These are phyloP conservation scores for Aspergillus texensis DNA, from an alignment of 2,329 filamentous ascomycete species.

Conservation along the genomic window DNA sequence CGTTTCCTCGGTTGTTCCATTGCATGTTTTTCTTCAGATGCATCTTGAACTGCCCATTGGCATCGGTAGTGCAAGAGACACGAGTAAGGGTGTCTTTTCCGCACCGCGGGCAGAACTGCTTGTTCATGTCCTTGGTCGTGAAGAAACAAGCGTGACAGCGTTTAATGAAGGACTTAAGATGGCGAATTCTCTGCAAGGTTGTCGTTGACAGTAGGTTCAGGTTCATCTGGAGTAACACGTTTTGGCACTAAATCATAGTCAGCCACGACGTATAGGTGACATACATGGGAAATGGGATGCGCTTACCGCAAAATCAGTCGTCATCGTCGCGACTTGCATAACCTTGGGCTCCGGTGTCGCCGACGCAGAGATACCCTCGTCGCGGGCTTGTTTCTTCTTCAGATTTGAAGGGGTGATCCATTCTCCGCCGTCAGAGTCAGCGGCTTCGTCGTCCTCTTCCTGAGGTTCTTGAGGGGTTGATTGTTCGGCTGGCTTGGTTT, in stretches of 20 bases:
- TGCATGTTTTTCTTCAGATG: constrained; percentile 95
- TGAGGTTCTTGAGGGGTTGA: constrained; percentile 29
- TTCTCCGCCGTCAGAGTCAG: constrained; percentile 62
- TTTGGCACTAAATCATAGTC: constrained; percentile 60
- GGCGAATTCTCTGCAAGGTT: constrained; percentile 75
- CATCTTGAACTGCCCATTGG: constrained; percentile 77
- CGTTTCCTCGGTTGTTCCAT: constrained; percentile 90
- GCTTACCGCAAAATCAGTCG: constrained; percentile 89
- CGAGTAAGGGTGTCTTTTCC: constrained; percentile 85
- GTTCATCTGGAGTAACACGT: constrained; percentile 92
- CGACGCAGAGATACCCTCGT: constrained; percentile 55
- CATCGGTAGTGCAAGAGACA: constrained; percentile 81
- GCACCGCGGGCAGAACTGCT: constrained; percentile 91
- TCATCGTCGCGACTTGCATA: constrained; percentile 88
- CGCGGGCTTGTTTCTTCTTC: constrained; percentile 76
- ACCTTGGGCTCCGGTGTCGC: constrained; percentile 60
- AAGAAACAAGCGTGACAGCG: constrained; percentile 94
- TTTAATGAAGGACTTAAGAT: constrained; percentile 84
- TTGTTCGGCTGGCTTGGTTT: constrained; percentile 11
- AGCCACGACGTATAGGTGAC: not conserved
- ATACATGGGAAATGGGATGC: not conserved
- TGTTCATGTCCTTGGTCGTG: constrained; percentile 77
- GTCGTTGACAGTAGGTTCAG: constrained; percentile 79
- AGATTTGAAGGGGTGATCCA: constrained; percentile 97
- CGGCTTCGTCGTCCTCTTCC: constrained; percentile 34